phyloP scores from a whole-genome alignment of 192 early-diverging fungal genomes.

The Coemansia erecta region DNA sequence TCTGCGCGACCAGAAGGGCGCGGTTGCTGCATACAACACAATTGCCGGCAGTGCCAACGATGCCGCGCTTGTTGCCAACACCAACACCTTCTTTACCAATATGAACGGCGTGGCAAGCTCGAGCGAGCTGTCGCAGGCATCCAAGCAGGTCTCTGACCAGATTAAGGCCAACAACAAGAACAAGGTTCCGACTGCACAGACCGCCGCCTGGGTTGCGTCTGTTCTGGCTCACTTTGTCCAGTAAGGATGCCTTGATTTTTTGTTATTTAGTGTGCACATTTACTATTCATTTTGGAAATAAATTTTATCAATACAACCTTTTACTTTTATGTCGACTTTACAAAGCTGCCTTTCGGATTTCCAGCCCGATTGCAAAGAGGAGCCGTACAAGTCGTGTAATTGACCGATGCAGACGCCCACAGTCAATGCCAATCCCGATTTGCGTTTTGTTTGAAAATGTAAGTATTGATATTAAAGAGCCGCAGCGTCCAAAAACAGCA shows the following conservation, averaged over 20 bases:
- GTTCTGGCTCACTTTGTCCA: conserved; percentile 22
- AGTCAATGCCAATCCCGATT: no score
- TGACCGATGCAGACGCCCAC: no score
- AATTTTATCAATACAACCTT: no score
- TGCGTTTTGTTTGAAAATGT: background rate
- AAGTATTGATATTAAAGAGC: no score
- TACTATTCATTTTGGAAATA: no score
- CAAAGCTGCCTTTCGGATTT: no score
- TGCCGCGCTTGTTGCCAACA: conserved; percentile 26
- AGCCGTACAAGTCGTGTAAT: no score
- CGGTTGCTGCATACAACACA: conserved; percentile 14
- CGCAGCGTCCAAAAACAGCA: no score
- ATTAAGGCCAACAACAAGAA: conserved; percentile 27
- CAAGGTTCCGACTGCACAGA: conserved; percentile 25
- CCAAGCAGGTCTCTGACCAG: conserved; percentile 36
- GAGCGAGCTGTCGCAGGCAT: conserved; percentile 11
- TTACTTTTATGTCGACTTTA: no score
- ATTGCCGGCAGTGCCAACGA: conserved; percentile 30
- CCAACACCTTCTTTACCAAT: conserved; percentile 31
- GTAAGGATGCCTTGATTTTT: background rate
- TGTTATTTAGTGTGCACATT: no score
- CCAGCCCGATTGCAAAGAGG: no score
- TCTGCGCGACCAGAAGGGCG: conserved; percentile 33
- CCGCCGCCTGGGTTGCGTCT: conserved; percentile 31
- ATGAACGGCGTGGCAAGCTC: conserved; percentile 18